Base-by-base conservation (phyloP, 2,329 filamentous ascomycete genomes). In the Ilyonectria sp. region DNA sequence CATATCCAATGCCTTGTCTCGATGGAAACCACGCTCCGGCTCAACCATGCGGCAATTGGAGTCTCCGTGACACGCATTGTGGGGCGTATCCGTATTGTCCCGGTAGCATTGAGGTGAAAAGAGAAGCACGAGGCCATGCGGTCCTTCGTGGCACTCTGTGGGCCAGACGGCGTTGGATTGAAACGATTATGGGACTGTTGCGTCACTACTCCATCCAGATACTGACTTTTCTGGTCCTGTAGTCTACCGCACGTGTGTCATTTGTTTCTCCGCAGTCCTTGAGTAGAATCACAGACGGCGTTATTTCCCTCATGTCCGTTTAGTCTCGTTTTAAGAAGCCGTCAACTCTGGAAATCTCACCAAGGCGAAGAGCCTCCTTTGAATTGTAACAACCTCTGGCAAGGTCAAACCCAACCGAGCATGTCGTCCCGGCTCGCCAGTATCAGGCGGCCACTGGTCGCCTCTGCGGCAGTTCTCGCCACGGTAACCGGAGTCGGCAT, bases 341-440 rank as follows among this genome's bases (percentile, higher is more conserved):
- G 5, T n/a, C 15, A 8, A 8, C 7, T 3, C n/a, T n/a, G 6
- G 15, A n/a, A 43, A n/a, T 17, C n/a, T n/a, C 15, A 43, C 3
- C 40, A 19, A 43, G 40, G n/a, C 17, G 15, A n/a, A 7, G n/a
- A 15, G 40, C 15, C 40, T 8, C 7, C 55, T 23, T 46, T 17
- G 23, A 31, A 19, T 3, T 52, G 10, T 4, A 43, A 2, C 44
- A 1, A 59, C 43, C 13, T 15, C 9, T 58, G 23, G 26, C 13
- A 35, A 17, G 15, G 40, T 9, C 3, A 23, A 44, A 21, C 44
- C 26, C 26, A 54, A 43, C 52, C 65, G 58, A 69, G 50, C 58
- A 83, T 83, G 81, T 75, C 79, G 52, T 75, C 77, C 69, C 76
- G 79, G 67, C 76, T 83, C 68, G 69, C 76, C 46, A 75, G 75